A percentile compares a stretch with the other conserved stretches of the same genome.
Evolutionary conservation across 2,329 filamentous ascomycete species (phyloP).

Genomic region (Pestalotiopsis sp.): DNA sequence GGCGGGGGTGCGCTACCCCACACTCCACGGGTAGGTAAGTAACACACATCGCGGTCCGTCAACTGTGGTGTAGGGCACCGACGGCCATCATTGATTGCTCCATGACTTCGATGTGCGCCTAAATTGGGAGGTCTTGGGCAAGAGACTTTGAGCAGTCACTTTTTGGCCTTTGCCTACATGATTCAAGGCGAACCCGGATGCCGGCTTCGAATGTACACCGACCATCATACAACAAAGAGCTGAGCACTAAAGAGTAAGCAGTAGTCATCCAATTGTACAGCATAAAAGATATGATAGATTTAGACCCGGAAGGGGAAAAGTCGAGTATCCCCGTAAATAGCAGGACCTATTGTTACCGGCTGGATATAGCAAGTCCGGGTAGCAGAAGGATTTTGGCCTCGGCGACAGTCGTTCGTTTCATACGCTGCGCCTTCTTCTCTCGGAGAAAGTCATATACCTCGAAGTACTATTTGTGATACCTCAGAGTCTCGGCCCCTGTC

Average conservation of each 20-base stretch:
- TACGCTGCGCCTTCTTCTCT: slow-evolving; percentile 4
- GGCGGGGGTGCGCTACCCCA: neutral
- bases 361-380: slow-evolving; percentile 1
- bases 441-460: neutral
- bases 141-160: neutral
- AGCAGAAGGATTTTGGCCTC: neutral
- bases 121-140: neutral
- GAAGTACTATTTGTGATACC: neutral
- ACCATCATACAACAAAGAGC: neutral
- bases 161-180: neutral
- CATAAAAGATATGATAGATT: neutral
- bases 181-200: neutral
- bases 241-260: neutral
- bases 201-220: neutral
- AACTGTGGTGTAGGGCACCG: neutral
- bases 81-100: neutral
- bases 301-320: neutral
- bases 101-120: neutral
- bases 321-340: neutral
- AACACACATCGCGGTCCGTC: neutral
- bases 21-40: neutral
- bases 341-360: neutral
- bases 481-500: neutral
- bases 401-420: neutral
- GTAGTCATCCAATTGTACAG: neutral